phyloP scores from a whole-genome alignment of 2,329 filamentous ascomycete species.

The Alternaria longipes region DNA sequence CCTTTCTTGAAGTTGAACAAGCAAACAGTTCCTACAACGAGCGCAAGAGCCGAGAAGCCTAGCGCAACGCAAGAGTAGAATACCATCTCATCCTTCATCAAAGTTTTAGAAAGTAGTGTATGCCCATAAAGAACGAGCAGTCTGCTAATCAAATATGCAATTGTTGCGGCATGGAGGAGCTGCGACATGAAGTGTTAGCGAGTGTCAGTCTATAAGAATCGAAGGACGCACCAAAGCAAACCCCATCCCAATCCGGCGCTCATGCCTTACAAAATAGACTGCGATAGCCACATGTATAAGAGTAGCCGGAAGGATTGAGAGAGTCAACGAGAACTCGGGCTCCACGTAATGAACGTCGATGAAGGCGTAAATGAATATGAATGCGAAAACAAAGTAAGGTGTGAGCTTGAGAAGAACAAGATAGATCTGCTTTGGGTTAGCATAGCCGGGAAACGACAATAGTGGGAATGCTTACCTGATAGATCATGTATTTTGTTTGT shows the following conservation, averaged over 20 bases:
- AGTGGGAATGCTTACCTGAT: conserved; percentile 19
- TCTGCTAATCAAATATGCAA: conserved; percentile 32
- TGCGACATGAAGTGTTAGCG: background rate
- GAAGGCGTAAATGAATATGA: conserved; percentile 33
- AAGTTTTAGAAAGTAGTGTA: conserved; percentile 12
- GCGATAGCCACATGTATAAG: conserved; percentile 25
- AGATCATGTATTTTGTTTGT: conserved; percentile 21
- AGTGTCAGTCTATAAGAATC: background rate
- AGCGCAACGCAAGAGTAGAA: conserved; percentile 28
- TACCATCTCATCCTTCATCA: conserved; percentile 35
- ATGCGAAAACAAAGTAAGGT: conserved; percentile 31
- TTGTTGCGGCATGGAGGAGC: conserved; percentile 27
- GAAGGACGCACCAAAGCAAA: conserved; percentile 24
- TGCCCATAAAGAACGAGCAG: conserved; percentile 29
- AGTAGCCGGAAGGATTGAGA: conserved; percentile 33
- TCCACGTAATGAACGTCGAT: conserved; percentile 32
- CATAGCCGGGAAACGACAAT: background rate
- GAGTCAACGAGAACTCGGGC: conserved; percentile 35
- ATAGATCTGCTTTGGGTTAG: conserved; percentile 16
- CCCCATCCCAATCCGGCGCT: conserved; percentile 21
- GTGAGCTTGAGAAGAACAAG: conserved; percentile 31
- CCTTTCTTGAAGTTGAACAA: conserved; percentile 35
- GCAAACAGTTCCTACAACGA: conserved; percentile 23
- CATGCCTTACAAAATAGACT: conserved; percentile 20
- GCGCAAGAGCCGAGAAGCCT: conserved; percentile 12